A percentile compares a stretch with the other conserved stretches of the same genome.
Conservation (phyloP, 2,329 filamentous ascomycete species). For the Scedosporium aurantiacum region DNA sequence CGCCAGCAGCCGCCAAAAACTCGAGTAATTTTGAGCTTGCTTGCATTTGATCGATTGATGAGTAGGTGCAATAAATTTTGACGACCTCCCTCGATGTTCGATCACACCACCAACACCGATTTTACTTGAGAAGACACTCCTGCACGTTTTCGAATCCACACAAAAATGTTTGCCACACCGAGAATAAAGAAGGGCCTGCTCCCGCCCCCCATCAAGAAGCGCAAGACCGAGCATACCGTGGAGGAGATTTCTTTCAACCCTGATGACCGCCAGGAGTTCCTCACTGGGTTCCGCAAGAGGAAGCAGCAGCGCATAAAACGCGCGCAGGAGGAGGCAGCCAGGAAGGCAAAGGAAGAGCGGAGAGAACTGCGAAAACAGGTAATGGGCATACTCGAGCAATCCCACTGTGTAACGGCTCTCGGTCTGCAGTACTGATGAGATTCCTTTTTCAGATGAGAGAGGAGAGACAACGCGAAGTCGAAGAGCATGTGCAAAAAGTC, state of each 20-base stretch:
- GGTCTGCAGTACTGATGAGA: not conserved
- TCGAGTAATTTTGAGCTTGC: too few relatives aligned
- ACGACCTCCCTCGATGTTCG: not conserved
- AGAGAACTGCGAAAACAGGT: conserved; percentile 68
- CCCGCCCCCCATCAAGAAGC: conserved; percentile 52
- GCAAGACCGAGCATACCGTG: conserved; percentile 47
- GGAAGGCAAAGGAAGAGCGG: conserved; percentile 67
- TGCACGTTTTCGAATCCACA: not conserved
- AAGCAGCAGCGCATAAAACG: conserved; percentile 76
- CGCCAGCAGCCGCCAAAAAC: not conserved
- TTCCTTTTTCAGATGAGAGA: conserved; percentile 56
- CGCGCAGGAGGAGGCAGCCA: conserved; percentile 71
- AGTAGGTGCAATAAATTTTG: not conserved
- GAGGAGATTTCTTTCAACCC: conserved; percentile 83
- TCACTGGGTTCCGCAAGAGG: conserved; percentile 95
- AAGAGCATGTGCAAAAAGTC: conserved; percentile 70
- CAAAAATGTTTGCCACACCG: conserved; percentile 40
- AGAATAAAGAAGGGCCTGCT: conserved; percentile 47
- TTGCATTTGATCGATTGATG: not conserved
- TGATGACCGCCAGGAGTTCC: conserved; percentile 68
- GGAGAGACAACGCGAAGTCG: conserved; percentile 68
- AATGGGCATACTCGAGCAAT: not conserved
- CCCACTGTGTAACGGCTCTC: conserved; percentile 5
- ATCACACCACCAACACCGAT: too few relatives aligned
- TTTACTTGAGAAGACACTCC: too few relatives aligned